A percentile compares a stretch with the other conserved stretches of the same genome.
These are phyloP conservation scores for Trichoderma oligosporum DNA, from an alignment of 2,329 filamentous ascomycete species.

Conservation along the genomic window DNA sequence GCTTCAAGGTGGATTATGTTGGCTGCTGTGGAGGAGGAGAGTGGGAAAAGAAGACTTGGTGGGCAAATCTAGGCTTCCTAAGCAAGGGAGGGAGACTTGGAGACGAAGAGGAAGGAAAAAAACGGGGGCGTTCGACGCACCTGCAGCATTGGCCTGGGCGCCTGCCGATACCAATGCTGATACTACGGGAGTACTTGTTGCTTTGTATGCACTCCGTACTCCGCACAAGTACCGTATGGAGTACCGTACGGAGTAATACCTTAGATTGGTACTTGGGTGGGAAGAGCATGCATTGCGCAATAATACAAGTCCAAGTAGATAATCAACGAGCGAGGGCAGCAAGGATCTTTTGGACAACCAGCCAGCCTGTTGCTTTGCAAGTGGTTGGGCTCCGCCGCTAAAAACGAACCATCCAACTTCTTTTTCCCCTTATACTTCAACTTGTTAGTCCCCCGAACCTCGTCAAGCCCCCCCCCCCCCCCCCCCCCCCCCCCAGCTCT, in stretches of 20 bases:
- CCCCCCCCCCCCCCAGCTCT: background rate
- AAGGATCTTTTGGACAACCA: slow-evolving; percentile 10
- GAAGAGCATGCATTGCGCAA: background rate
- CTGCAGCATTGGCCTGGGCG: slow-evolving; percentile 16
- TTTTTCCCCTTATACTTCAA: too few relatives aligned
- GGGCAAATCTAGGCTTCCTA: slow-evolving; percentile 2
- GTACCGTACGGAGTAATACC: too few relatives aligned
- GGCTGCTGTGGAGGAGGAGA: slow-evolving; percentile 17
- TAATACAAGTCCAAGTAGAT: background rate
- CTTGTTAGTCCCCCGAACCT: background rate
- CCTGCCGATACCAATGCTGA: slow-evolving; percentile 17
- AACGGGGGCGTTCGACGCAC: slow-evolving; percentile 15
- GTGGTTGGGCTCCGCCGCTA: slow-evolving; percentile 14
- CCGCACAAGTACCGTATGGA: background rate
- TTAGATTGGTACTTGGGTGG: too few relatives aligned
- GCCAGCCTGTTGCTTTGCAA: background rate
- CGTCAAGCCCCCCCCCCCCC: slow-evolving; percentile 2
- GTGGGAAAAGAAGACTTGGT: background rate
- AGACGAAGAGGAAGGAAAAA: background rate
- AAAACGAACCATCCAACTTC: background rate
- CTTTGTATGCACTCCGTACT: too few relatives aligned
- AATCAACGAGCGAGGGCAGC: too few relatives aligned
- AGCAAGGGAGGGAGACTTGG: slow-evolving; percentile 14
- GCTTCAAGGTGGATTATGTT: slow-evolving; percentile 1
- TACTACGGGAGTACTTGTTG: background rate